A percentile compares a stretch with the other conserved stretches of the same genome.
Evolutionary conservation across 106 monocot species (phyloP).

Genomic region (Dioscorea dumetorum): DNA sequence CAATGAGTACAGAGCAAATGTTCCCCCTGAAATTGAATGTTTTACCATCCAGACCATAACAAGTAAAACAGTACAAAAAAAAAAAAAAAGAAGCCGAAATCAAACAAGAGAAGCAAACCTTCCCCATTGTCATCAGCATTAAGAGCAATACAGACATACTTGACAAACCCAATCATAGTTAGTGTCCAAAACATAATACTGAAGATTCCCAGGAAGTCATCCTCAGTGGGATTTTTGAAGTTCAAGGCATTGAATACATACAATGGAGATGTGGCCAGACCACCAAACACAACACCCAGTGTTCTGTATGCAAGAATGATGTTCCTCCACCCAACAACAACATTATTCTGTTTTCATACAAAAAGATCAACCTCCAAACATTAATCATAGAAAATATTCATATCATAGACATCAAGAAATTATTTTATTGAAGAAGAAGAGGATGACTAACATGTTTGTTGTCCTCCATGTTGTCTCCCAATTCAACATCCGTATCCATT

Average conservation of each 20-base stretch:
- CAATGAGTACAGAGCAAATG: conserved; percentile 75
- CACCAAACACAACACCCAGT: conserved; percentile 77
- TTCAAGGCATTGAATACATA: conserved; percentile 91
- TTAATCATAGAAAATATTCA: too few relatives aligned
- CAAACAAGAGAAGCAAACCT: conserved; percentile 24
- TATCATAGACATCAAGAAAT: too few relatives aligned
- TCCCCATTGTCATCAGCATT: conserved; percentile 76
- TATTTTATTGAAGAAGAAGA: too few relatives aligned
- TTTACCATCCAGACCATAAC: too few relatives aligned
- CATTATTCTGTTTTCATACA: conserved; percentile 13
- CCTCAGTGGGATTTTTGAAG: conserved; percentile 41
- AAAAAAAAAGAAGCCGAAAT: too few relatives aligned
- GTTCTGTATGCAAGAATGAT: conserved; percentile 59
- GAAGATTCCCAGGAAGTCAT: conserved; percentile 70
- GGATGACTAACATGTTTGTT: too few relatives aligned
- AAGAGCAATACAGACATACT: conserved; percentile 70
- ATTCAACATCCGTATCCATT: too few relatives aligned
- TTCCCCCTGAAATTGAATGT: conserved; percentile 50
- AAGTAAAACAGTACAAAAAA: too few relatives aligned
- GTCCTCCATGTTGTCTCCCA: too few relatives aligned
- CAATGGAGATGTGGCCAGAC: conserved; percentile 68
- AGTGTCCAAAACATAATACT: conserved; percentile 87
- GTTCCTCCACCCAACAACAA: conserved; percentile 21
- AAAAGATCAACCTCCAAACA: not conserved
- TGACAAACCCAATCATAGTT: conserved; percentile 69